phyloP scores from a whole-genome alignment of 108 stramenopile species.

The Skeletonema marinoi region DNA sequence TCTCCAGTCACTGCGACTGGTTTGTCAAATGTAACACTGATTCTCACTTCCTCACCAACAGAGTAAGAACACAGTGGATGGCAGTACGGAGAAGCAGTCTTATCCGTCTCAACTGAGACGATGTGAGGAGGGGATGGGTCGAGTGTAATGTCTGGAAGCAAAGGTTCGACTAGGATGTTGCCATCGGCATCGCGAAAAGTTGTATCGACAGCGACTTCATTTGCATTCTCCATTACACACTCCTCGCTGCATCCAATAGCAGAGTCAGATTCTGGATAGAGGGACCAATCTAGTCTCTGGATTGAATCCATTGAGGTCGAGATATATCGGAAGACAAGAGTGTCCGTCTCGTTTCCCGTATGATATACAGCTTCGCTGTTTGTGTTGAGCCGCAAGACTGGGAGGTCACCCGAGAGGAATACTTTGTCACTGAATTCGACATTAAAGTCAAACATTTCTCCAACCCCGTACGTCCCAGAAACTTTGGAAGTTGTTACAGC shows the following conservation, averaged over 20 bases:
- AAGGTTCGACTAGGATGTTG: constrained; percentile 3
- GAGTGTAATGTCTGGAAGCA: constrained; percentile 15
- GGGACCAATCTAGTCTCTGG: constrained; percentile 23
- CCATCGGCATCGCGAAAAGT: constrained; percentile 9
- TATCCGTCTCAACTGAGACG: constrained; percentile 26
- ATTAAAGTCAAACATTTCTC: constrained; percentile 21
- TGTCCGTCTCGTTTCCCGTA: constrained; percentile 19
- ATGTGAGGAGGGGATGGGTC: constrained; percentile 33
- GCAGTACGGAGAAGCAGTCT: constrained; percentile 42
- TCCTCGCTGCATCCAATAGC: constrained; percentile 19
- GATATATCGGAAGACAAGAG: constrained; percentile 20
- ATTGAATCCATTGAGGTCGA: constrained; percentile 9
- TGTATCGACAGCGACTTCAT: constrained; percentile 17
- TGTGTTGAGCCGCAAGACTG: constrained; percentile 19
- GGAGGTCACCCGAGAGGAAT: constrained; percentile 13
- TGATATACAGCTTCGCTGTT: constrained; percentile 17
- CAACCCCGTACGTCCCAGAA: constrained; percentile 19
- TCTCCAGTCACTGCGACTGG: constrained; percentile 22
- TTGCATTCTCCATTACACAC: constrained; percentile 26
- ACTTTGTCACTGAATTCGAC: constrained; percentile 32
- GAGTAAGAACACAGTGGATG: constrained; percentile 43
- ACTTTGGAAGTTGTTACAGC: constrained; percentile 8
- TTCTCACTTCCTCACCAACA: constrained; percentile 45
- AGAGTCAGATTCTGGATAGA: constrained; percentile 20
- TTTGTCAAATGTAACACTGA: constrained; percentile 23